A percentile compares a stretch with the other conserved stretches of the same genome.
These are phyloP conservation scores for Cubamyces sp. DNA, from an alignment of 768 basidiomycete species.

Conservation along the genomic window DNA sequence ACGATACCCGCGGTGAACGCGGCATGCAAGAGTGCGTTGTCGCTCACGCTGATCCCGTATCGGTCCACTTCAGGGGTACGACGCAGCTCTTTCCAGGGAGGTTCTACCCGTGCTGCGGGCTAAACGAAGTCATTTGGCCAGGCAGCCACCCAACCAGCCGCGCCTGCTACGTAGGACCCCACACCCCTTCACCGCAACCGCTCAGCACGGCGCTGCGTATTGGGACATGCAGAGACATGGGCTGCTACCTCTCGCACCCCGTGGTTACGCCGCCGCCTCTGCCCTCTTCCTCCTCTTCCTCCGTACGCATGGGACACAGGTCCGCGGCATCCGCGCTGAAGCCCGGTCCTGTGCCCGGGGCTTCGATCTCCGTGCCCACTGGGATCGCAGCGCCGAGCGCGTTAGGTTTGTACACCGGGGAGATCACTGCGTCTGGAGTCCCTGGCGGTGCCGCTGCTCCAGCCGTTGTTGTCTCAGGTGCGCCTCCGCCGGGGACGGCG, in stretches of 20 bases:
- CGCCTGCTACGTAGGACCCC: constrained; percentile 16
- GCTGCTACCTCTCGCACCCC: neutral
- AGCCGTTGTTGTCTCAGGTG: no score
- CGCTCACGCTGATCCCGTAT: neutral
- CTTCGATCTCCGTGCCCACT: neutral
- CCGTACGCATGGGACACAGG: no score
- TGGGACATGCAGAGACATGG: constrained; percentile 2
- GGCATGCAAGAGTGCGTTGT: constrained; percentile 8
- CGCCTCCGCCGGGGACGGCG: no score
- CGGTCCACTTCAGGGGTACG: no score
- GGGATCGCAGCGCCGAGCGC: neutral
- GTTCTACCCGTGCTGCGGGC: constrained; percentile 10
- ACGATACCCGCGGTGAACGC: constrained; percentile 1
- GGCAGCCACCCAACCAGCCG: neutral
- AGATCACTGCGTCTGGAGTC: no score
- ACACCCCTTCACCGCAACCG: neutral
- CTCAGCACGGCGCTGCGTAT: neutral
- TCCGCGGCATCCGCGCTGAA: neutral
- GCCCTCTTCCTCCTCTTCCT: no score
- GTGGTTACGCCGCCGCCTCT: neutral
- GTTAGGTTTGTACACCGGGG: neutral
- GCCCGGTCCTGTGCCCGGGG: neutral
- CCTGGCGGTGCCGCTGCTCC: no score
- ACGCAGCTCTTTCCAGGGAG: neutral
- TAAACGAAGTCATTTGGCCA: neutral